These are phyloP conservation scores for Boletus reticulatus DNA, from an alignment of 768 basidiomycete species.

Conservation along the genomic window DNA sequence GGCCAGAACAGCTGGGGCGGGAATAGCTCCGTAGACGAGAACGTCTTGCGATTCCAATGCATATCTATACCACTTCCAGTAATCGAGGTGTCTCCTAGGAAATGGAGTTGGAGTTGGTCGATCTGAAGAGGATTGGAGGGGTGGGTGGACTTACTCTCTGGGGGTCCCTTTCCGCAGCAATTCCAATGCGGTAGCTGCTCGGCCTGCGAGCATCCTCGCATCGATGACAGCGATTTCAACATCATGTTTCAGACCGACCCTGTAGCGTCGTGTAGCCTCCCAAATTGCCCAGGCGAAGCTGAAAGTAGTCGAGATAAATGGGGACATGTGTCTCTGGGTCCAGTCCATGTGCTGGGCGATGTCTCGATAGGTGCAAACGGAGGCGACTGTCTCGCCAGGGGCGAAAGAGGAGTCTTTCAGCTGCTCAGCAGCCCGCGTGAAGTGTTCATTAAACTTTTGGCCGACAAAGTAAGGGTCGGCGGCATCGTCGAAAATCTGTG, in stretches of 20 bases:
- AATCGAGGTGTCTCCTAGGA: slow-evolving; percentile 54
- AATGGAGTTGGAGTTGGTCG: not conserved
- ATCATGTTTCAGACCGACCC: slow-evolving; percentile 68
- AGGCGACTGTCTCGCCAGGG: slow-evolving; percentile 31
- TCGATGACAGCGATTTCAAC: slow-evolving; percentile 80
- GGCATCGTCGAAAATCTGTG: slow-evolving; percentile 46
- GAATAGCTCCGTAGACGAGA: slow-evolving; percentile 67
- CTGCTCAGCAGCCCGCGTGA: slow-evolving; percentile 36
- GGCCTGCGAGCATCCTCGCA: slow-evolving; percentile 52
- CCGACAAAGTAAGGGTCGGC: slow-evolving; percentile 68
- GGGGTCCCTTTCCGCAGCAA: slow-evolving; percentile 51
- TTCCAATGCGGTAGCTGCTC: slow-evolving; percentile 64
- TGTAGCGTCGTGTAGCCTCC: slow-evolving; percentile 78
- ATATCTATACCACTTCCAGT: slow-evolving; percentile 77
- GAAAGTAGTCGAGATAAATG: slow-evolving; percentile 74
- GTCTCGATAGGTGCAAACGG: slow-evolving; percentile 51
- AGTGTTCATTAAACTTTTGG: slow-evolving; percentile 54
- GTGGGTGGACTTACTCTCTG: slow-evolving; percentile 48
- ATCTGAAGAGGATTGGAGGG: not conserved
- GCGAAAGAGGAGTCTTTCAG: slow-evolving; percentile 32
- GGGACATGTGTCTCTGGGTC: slow-evolving; percentile 68
- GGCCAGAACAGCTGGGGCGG: slow-evolving; percentile 60
- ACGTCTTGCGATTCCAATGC: slow-evolving; percentile 76
- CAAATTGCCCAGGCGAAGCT: slow-evolving; percentile 82
- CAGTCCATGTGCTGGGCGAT: slow-evolving; percentile 73